phyloP scores from a whole-genome alignment of 441 rosid genomes.

The Adansonia madagascariensis region DNA sequence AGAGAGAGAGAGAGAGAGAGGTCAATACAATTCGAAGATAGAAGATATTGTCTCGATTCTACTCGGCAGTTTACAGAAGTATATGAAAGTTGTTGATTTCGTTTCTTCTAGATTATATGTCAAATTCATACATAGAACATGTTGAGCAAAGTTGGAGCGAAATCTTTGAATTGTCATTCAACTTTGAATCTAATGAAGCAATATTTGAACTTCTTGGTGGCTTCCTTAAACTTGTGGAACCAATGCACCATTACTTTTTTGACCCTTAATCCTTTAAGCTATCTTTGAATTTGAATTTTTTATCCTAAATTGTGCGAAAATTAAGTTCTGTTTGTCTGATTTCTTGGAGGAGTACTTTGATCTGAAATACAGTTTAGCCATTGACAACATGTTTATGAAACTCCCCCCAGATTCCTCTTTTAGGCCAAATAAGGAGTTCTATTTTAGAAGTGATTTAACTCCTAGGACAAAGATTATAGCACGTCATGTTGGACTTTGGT shows the following conservation, averaged over 20 bases:
- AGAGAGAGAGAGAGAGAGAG: not conserved
- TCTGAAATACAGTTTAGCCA: not conserved
- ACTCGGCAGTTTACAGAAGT: not conserved
- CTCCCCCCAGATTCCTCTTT: not conserved
- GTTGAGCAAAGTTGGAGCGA: not conserved
- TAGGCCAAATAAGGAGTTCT: too few species aligned
- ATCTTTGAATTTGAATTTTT: not conserved
- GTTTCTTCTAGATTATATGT: not conserved
- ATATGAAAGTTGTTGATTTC: not conserved
- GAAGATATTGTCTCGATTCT: not conserved
- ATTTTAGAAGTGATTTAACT: too few species aligned
- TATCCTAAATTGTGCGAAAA: not conserved
- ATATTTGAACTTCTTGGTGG: not conserved
- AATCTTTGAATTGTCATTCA: not conserved
- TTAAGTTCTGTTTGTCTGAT: not conserved
- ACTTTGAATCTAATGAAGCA: not conserved
- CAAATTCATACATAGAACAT: not conserved
- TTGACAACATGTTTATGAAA: not conserved
- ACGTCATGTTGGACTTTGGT: too few species aligned
- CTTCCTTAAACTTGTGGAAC: constrained; percentile 5
- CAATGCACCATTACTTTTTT: not conserved
- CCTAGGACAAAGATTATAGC: too few species aligned
- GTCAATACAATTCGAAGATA: not conserved
- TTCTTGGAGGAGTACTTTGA: not conserved
- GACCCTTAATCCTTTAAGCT: not conserved